Base-by-base conservation (phyloP, 345 rosid genomes). In the Dipteronia dyeriana region DNA sequence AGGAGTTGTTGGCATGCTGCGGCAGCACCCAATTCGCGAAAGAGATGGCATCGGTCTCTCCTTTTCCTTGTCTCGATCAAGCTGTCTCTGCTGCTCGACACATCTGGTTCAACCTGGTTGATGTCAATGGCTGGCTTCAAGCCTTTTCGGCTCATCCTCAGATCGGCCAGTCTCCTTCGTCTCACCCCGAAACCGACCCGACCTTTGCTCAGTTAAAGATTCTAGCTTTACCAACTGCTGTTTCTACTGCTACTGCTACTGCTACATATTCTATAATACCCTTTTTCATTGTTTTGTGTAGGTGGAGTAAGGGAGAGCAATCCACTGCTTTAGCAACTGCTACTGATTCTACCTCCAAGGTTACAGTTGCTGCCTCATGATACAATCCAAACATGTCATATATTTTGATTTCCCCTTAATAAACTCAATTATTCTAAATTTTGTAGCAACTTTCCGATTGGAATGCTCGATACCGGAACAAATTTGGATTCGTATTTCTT, bases 111-210 rank as follows among this genome's bases (percentile, higher is more conserved):
- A 88, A 94, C 86, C 81, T 89, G 93, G 89, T 96, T 65, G 91
- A 88, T 78, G 94, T 96, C 19, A 71, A 81, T 79, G 95, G 90
- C 23, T 96, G 99, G 98, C 89, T 96, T 53, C 88, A 94, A 83
- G 98, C 97, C 4, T 96, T 96, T 83, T 78, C 93, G 20, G 91
- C 95, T 75, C 98, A 96, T 82, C 99, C 97, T 81, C 91, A 80
- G 90, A 96, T 96, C 66, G 99, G 97, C 26, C 82, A 79, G 23
- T 74, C 91, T 71, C 81, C 94, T 9, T 71, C 88, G 39, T 79
- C 91, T 4, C 67, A 68, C 11, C 78, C 69, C 53, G 61, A 67
- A 14, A 73, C 64, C 34, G 57, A 78, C 14, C 49, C 87, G 3
- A 68, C 87, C 77, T 75, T 86, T 80, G 87, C 91, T 83, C 87